phyloP scores from a whole-genome alignment of 1,139 yeast species.

The Yamadazyma epiphylla region DNA sequence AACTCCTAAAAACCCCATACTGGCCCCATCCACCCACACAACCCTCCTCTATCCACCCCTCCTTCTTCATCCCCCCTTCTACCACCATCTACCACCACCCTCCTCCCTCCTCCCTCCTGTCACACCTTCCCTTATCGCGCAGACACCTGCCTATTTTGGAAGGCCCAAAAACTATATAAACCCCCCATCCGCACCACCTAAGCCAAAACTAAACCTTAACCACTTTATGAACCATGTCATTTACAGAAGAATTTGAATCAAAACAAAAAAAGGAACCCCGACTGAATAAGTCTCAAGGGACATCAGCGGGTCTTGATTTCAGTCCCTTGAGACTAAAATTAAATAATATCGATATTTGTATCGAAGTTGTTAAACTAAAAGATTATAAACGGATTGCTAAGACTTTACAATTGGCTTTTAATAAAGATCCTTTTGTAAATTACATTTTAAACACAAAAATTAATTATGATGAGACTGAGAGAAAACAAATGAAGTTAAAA shows the following conservation, averaged over 20 bases:
- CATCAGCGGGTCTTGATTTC: constrained; percentile 1
- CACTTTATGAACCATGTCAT: constrained; percentile 16
- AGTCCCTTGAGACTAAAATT: constrained; percentile 10
- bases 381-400: constrained; percentile 38
- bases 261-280: constrained; percentile 35
- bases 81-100: too few relatives aligned
- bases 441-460: constrained; percentile 34
- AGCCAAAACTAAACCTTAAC: constrained; percentile 14
- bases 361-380: constrained; percentile 26
- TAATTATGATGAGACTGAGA: constrained; percentile 13
- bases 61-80: too few relatives aligned
- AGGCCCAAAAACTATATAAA: background rate
- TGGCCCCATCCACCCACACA: too few relatives aligned
- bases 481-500: constrained; percentile 21
- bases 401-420: constrained; percentile 36
- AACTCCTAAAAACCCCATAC: too few relatives aligned
- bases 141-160: constrained; percentile 1
- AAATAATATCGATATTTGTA: constrained; percentile 23
- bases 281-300: constrained; percentile 39
- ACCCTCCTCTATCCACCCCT: too few relatives aligned
- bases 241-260: constrained; percentile 37
- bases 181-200: constrained; percentile 2
- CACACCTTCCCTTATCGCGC: constrained; percentile 2
- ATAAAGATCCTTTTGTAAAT: constrained; percentile 39
- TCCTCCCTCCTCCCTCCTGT: too few relatives aligned